Evolutionary conservation across 306 rosid genomes (phyloP), one percentile per base, ranked within the genome.

Genomic region (Sophora flavescens): DNA sequence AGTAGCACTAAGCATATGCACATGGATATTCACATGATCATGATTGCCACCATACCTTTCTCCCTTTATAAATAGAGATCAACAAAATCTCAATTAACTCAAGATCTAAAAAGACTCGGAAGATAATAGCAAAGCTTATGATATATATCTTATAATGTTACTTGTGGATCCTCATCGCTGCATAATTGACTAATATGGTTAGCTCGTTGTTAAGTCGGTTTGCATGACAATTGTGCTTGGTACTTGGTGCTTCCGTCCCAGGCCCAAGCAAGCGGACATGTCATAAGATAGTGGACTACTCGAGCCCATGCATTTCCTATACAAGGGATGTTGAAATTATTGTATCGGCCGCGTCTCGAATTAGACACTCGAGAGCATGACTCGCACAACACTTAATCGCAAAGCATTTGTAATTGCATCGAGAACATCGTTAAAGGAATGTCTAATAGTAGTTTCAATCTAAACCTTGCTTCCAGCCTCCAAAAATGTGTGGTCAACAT

Each of bases 321-420:
- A 22, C 84, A 48, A 0, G 8, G 10, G 38, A 8, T 3, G 79
- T 63, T 0, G 63, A 54, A 1, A 2, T 18, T 0, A 10, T 12
- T 0, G 69, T 80, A 15, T 18, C 67, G 2, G 6, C 6, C 0
- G 8, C 1, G 0, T 89, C 91, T n/a, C n/a, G n/a, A n/a, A n/a
- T n/a, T n/a, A n/a, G 58, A 3, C 61, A 50, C 79, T 89, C 61
- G 60, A 22, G 26, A 12, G 17, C 54, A 2, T 1, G 51, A 90
- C 92, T 45, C 38, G 32, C 42, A 82, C 84, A 71, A 44, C 83
- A 5, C 42, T 58, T 0, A 91, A 89, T 41, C 89, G n/a, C 87
- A 59, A 36, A 11, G 16, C 32, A 81, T 82, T 13, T 89, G 93
- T 80, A 63, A 0, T 2, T 87, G 93, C 80, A 73, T 89, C 62